Conservation (phyloP, 2,329 filamentous ascomycete species). For the Seiridium unicorne region DNA sequence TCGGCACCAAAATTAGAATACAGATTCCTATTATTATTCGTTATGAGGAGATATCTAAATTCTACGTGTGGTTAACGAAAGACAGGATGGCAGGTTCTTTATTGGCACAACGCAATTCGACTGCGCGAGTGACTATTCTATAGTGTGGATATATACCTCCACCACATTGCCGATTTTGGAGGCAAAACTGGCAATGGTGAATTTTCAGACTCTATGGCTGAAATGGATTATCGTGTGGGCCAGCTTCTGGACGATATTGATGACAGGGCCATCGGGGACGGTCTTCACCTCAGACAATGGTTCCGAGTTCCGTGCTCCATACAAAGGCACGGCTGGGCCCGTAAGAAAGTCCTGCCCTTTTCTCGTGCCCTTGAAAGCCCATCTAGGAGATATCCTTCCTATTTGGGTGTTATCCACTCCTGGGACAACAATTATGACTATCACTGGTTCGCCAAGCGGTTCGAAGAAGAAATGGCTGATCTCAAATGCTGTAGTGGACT, state of each 20-base stretch:
- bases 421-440: too few species aligned
- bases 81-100: too few species aligned
- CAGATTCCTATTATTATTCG: too few species aligned
- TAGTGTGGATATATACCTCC: neutral
- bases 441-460: too few species aligned
- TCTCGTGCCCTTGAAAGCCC: too few species aligned
- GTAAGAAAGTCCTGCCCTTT: too few species aligned
- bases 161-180: neutral
- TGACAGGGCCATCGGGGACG: slow-evolving; percentile 22
- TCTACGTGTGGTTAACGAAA: too few species aligned
- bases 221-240: slow-evolving; percentile 16
- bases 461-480: too few species aligned
- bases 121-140: neutral
- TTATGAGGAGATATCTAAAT: too few species aligned
- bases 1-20: too few species aligned
- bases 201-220: neutral
- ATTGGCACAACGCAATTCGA: neutral
- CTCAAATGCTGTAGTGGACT: slow-evolving; percentile 17
- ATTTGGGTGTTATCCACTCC: too few species aligned
- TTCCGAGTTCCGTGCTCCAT: slow-evolving; percentile 29
- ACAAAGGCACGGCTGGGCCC: slow-evolving; percentile 29
- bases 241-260: slow-evolving; percentile 31
- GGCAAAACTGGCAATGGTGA: neutral
- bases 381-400: too few species aligned
- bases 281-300: slow-evolving; percentile 35